phyloP scores from a whole-genome alignment of 768 basidiomycete species.

The Tephrocybe sp. region DNA sequence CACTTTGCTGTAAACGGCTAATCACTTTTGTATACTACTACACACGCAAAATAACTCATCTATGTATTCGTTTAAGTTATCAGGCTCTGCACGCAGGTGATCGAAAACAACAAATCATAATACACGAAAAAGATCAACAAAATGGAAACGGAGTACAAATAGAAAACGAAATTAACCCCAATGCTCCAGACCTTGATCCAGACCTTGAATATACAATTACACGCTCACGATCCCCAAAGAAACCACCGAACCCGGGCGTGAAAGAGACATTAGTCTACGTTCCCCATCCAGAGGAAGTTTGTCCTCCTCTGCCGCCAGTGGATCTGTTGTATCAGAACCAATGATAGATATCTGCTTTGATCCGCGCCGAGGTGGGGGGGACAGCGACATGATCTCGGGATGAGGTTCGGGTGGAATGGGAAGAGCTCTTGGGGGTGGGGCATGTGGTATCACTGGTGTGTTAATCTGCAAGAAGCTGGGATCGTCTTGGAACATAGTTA shows the following conservation, averaged over 20 bases:
- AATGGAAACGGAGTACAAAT: slow-evolving; percentile 1
- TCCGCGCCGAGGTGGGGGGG: slow-evolving; percentile 62
- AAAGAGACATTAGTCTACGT: slow-evolving; percentile 36
- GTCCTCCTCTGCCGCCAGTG: slow-evolving; percentile 21
- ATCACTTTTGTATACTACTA: slow-evolving; percentile 16
- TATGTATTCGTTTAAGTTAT: neutral
- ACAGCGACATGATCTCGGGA: slow-evolving; percentile 46
- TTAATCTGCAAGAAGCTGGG: slow-evolving; percentile 60
- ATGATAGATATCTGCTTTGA: slow-evolving; percentile 44
- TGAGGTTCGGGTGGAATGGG: slow-evolving; percentile 23
- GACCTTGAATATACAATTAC: slow-evolving; percentile 26
- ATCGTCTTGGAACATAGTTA: slow-evolving; percentile 48
- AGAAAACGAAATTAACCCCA: slow-evolving; percentile 5
- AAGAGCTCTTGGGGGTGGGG: slow-evolving; percentile 29
- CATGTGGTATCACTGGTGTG: slow-evolving; percentile 40
- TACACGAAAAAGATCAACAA: neutral
- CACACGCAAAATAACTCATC: slow-evolving; percentile 7
- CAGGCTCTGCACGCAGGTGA: neutral
- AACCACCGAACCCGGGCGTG: slow-evolving; percentile 50
- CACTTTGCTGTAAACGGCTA: slow-evolving; percentile 7
- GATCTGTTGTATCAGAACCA: slow-evolving; percentile 30
- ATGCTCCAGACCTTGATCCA: neutral
- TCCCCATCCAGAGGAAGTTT: slow-evolving; percentile 28
- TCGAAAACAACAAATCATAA: neutral
- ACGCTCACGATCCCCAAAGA: slow-evolving; percentile 49